phyloP scores from a whole-genome alignment of 306 rosid species.

The Medicago arabica region DNA sequence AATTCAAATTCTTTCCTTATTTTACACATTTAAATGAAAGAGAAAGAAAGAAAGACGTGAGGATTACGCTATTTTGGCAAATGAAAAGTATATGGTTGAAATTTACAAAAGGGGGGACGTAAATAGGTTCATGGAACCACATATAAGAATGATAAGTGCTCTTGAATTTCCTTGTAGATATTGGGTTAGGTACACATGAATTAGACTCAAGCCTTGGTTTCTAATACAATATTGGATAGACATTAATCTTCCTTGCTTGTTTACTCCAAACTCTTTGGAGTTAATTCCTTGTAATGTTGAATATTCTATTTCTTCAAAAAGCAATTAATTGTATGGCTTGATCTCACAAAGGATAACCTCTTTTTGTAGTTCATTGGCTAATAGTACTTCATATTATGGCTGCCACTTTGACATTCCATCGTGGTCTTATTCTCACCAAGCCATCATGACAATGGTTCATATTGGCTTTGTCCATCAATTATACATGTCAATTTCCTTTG shows the following conservation, averaged over 20 bases:
- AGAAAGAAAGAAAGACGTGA: constrained; percentile 21
- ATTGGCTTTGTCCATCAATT: constrained; percentile 22
- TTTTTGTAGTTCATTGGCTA: constrained; percentile 26
- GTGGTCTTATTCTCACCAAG: constrained; percentile 36
- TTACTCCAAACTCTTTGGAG: constrained; percentile 37
- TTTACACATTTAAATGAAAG: background rate
- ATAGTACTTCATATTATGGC: constrained; percentile 31
- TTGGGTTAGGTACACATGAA: constrained; percentile 50
- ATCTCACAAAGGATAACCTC: background rate
- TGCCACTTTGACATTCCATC: constrained; percentile 36
- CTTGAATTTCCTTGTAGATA: constrained; percentile 7
- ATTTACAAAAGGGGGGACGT: background rate
- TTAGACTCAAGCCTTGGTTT: constrained; percentile 8
- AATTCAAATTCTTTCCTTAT: background rate
- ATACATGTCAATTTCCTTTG: constrained; percentile 34
- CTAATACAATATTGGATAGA: background rate
- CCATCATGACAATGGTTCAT: constrained; percentile 13
- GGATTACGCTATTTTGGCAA: constrained; percentile 33
- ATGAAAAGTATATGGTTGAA: background rate
- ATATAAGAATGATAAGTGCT: background rate
- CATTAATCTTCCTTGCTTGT: constrained; percentile 32
- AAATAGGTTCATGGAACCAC: background rate
- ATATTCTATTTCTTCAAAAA: constrained; percentile 15
- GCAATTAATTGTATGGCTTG: constrained; percentile 7
- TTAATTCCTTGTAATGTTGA: constrained; percentile 25